phyloP scores from a whole-genome alignment of 805 yeast species.

The Priceomyces fermenticarens region DNA sequence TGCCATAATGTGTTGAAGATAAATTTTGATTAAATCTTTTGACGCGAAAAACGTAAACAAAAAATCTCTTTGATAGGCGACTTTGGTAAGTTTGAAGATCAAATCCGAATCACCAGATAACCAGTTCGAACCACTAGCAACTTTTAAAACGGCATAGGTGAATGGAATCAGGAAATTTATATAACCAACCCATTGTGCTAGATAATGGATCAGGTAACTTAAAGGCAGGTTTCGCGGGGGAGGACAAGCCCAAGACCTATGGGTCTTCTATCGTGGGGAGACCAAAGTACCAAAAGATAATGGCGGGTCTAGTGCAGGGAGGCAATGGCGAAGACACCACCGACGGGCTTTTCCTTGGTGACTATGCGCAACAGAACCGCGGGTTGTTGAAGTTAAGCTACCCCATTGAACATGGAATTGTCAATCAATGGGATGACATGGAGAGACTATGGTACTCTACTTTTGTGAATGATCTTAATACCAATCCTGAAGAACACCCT shows the following conservation, averaged over 20 bases:
- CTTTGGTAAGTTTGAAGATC: background rate
- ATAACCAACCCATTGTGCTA: conserved; percentile 45
- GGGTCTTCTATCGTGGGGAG: conserved; percentile 71
- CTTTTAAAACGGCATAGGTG: too few species aligned
- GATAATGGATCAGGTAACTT: conserved; percentile 75
- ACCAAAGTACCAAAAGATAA: conserved; percentile 79
- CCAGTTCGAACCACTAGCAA: too few species aligned
- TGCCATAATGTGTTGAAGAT: conserved; percentile 11
- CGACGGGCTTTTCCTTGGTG: conserved; percentile 72
- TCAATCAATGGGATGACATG: conserved; percentile 99
- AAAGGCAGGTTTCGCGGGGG: conserved; percentile 93
- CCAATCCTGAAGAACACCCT: conserved; percentile 78
- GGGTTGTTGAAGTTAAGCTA: conserved; percentile 71
- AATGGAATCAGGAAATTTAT: conserved; percentile 19
- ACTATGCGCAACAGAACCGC: conserved; percentile 66
- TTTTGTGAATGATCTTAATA: conserved; percentile 53
- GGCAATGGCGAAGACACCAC: conserved; percentile 6
- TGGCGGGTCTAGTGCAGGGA: conserved; percentile 50
- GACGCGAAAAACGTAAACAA: conserved; percentile 2
- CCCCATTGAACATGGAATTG: conserved; percentile 93
- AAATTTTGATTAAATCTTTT: background rate
- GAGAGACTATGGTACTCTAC: conserved; percentile 76
- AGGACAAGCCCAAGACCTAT: conserved; percentile 68
- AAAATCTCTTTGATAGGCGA: background rate
- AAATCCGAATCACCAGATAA: too few species aligned